Evolutionary conservation across 164 flowering plant species (phyloP).

Genomic region (Hamamelis virginiana): DNA sequence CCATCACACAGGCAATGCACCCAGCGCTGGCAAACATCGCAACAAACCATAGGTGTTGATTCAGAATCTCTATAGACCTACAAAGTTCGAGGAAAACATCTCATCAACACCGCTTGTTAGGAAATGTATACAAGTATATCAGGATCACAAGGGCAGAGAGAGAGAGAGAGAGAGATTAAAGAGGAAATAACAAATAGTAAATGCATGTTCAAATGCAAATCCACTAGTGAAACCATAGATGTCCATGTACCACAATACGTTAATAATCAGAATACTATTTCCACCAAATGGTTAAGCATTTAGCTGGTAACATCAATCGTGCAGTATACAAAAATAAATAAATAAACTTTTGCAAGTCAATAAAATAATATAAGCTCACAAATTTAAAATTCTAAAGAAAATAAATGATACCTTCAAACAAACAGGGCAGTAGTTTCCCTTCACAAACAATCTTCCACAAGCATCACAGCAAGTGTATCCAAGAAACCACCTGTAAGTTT

Average conservation of each 20-base stretch:
- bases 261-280: neutral
- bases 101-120: neutral
- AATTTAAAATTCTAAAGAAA: neutral
- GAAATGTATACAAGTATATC: neutral
- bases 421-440: slow-evolving; percentile 95
- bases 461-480: slow-evolving; percentile 98
- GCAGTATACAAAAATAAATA: no score
- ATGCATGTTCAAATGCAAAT: neutral
- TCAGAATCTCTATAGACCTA: slow-evolving; percentile 99
- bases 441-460: slow-evolving; percentile 96
- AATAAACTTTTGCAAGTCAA: no score
- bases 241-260: neutral
- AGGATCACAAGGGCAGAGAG: neutral
- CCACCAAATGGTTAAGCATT: neutral
- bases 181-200: neutral
- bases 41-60: slow-evolving; percentile 99
- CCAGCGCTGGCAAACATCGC: slow-evolving; percentile 97
- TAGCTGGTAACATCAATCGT: neutral
- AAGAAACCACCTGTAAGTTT: slow-evolving; percentile 82
- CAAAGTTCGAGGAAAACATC: slow-evolving; percentile 13
- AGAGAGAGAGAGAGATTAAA: neutral
- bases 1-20: slow-evolving; percentile 97
- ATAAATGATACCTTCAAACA: slow-evolving; percentile 77
- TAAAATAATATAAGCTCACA: neutral
- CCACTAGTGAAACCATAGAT: neutral